Evolutionary conservation across 768 basidiomycete species (phyloP).

Genomic region (Lactarius hatsudake): DNA sequence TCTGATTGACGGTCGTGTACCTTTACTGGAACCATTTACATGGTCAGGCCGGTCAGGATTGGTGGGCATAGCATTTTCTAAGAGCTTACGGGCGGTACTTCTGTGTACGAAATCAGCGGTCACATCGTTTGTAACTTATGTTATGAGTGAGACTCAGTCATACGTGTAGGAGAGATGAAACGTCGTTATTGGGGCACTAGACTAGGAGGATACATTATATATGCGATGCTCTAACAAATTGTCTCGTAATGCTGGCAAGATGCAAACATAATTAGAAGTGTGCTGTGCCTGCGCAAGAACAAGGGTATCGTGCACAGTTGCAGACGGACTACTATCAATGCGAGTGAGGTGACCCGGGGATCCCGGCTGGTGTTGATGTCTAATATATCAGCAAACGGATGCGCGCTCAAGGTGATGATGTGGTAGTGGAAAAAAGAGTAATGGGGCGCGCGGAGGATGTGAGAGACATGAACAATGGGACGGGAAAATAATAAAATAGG

Average conservation of each 20-base stretch:
- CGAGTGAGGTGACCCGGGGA: constrained; percentile 24
- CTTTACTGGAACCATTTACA: background rate
- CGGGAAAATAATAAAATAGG: constrained; percentile 29
- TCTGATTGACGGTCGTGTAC: background rate
- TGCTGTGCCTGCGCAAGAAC: constrained; percentile 43
- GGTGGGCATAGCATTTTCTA: background rate
- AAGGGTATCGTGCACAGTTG: constrained; percentile 44
- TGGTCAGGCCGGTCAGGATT: background rate
- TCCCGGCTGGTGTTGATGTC: constrained; percentile 31
- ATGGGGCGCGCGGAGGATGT: constrained; percentile 35
- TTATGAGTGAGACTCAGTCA: background rate
- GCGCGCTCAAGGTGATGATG: constrained; percentile 31
- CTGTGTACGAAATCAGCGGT: background rate
- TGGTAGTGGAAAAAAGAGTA: constrained; percentile 26
- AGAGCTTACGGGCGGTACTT: background rate
- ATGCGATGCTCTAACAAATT: constrained; percentile 71
- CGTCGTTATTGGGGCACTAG: constrained; percentile 24
- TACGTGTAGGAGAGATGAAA: background rate
- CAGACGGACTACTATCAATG: constrained; percentile 36
- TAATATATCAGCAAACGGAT: constrained; percentile 29
- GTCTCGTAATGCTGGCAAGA: constrained; percentile 56
- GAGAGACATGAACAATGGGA: constrained; percentile 39
- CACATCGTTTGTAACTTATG: background rate
- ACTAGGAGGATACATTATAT: constrained; percentile 35
- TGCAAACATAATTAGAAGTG: constrained; percentile 29